A percentile compares a stretch with the other conserved stretches of the same genome.
Conservation (phyloP, 805 yeast genomes). For the Lipomyces orientalis region DNA sequence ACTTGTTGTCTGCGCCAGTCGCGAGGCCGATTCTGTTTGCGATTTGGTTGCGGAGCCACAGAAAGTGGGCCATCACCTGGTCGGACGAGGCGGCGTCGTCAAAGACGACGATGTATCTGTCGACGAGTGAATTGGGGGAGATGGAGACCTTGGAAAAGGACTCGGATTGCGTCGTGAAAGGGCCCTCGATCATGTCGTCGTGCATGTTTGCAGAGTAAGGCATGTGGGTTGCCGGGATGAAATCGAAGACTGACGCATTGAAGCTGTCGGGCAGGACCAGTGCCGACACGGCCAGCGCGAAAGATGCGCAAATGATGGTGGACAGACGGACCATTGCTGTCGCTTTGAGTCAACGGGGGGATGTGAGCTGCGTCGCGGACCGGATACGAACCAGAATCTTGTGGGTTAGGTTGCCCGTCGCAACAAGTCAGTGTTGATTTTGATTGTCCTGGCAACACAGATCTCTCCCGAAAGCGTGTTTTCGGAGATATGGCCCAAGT, state of each 20-base stretch:
- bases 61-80: constrained; percentile 3
- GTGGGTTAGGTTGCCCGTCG: too few species aligned
- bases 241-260: neutral
- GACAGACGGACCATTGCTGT: neutral
- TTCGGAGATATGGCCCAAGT: too few species aligned
- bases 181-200: constrained; percentile 9
- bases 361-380: too few species aligned
- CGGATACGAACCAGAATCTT: too few species aligned
- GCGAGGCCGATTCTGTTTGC: neutral
- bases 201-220: constrained; percentile 1
- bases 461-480: too few species aligned
- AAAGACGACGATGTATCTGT: constrained; percentile 12
- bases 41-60: constrained; percentile 45
- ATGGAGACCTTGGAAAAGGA: neutral
- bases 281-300: neutral
- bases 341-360: too few species aligned
- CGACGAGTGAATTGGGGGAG: neutral
- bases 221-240: neutral
- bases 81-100: neutral
- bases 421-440: too few species aligned
- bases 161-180: neutral
- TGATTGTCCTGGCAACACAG: too few species aligned
- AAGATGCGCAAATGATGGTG: neutral
- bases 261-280: neutral
- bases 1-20: neutral